Conservation (phyloP, 305 asterid species). For the Solanum aculeatissimum region DNA sequence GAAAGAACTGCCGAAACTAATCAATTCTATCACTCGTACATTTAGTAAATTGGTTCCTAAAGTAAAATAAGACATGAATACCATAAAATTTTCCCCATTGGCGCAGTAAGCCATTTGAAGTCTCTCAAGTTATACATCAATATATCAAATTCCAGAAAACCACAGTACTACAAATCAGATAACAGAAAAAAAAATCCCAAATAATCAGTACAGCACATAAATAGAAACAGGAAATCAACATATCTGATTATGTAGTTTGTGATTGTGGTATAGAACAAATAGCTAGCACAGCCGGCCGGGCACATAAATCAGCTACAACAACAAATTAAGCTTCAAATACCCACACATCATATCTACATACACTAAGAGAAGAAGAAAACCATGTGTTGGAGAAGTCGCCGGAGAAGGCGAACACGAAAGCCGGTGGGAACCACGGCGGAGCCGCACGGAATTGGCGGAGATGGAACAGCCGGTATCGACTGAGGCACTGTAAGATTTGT, state of each 20-base stretch:
- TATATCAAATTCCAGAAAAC: background rate
- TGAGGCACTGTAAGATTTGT: background rate
- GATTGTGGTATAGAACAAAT: background rate
- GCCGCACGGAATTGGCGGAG: background rate
- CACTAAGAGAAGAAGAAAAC: background rate
- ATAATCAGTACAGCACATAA: background rate
- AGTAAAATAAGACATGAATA: background rate
- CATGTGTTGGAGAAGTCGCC: background rate
- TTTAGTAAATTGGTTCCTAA: background rate
- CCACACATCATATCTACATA: background rate
- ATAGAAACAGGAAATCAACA: background rate
- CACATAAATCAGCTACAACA: background rate
- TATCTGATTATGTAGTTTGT: background rate
- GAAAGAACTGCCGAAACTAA: background rate
- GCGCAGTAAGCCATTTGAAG: background rate
- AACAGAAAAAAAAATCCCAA: background rate
- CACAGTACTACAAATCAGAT: background rate
- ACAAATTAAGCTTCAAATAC: background rate
- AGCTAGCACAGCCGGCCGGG: background rate
- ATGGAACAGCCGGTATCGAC: background rate
- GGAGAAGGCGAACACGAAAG: background rate
- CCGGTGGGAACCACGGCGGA: background rate
- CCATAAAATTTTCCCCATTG: background rate
- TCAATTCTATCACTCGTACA: background rate
- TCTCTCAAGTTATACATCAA: background rate